Conservation (phyloP, 73 alveolate genomes). For the Paramecium sonneborni region DNA sequence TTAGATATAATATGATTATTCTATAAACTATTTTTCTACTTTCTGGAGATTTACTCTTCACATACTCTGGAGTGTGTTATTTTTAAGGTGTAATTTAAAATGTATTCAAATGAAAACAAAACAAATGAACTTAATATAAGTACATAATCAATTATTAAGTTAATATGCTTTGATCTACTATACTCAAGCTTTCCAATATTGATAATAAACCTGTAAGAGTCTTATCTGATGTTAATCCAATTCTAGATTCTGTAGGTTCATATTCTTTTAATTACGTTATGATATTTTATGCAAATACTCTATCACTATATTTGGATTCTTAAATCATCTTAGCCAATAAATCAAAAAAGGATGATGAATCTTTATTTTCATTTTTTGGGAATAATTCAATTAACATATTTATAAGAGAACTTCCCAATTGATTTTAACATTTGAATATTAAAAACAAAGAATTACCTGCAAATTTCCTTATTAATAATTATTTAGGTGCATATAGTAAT, state of each 20-base stretch:
- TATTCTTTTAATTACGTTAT: constrained; percentile 27
- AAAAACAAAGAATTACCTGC: not conserved
- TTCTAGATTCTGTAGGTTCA: constrained; percentile 62
- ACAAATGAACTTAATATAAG: not conserved
- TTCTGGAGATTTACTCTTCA: constrained; percentile 65
- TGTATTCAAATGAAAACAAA: constrained; percentile 15
- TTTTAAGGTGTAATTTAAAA: not conserved
- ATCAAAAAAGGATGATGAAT: constrained; percentile 59
- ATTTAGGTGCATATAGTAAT: not conserved
- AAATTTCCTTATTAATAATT: constrained; percentile 6
- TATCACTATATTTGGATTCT: constrained; percentile 46
- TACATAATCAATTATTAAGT: not conserved
- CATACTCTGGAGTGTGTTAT: constrained; percentile 16
- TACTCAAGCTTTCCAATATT: constrained; percentile 55
- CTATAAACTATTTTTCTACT: constrained; percentile 68
- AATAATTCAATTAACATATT: not conserved
- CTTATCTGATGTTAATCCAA: constrained; percentile 36
- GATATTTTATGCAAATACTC: constrained; percentile 9
- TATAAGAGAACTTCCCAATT: not conserved
- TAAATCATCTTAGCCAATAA: constrained; percentile 60
- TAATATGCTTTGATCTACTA: not conserved
- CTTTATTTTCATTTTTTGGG: constrained; percentile 58
- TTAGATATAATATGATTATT: not conserved
- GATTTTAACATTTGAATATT: not conserved
- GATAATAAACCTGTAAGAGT: constrained; percentile 59